Base-by-base conservation (phyloP, 2,329 filamentous ascomycete genomes). In the Rutstroemia sp. region DNA sequence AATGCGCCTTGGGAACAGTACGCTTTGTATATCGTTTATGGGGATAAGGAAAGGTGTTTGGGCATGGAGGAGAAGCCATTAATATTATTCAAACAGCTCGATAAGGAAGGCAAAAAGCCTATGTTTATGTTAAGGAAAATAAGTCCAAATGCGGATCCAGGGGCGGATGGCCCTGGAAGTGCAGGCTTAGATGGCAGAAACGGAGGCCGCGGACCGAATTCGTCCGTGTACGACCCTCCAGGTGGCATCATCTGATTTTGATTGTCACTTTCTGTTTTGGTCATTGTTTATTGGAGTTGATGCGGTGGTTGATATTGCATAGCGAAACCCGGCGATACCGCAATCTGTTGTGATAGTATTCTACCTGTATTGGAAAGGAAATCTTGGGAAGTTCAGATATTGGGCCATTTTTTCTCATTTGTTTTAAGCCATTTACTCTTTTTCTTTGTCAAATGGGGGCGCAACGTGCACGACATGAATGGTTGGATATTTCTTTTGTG, bases 1-100 rank as follows among this genome's bases (percentile, higher is more conserved):
- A 92, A 95, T 63, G 92, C 92, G 21, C 92, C 96, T 51, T 96
- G 92, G 88, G 89, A 95, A 65, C 90, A 97, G 69, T 99, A 99
- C 70, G 92, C 94, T 0, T 77, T 99, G 34, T 99, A 97, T 70
- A 99, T 99, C 70, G 94, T 99, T 4, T 96, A 96, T 66, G 94
- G 94, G n/a, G 92, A 97, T 67, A 91, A 97, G 72, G 94, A 99
- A 74, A 86, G 94, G 14, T 97, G 92, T 71, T 74, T 99, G 39
- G 90, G 88, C 0, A 77, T 96, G 63, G 88, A 97, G 57, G 94
- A 99, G 74, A 92, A 95, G 67, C 94, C 94, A 9, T 76, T 99
- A 58, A 95, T 96, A 61, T 74, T 99, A 60, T 99, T 99, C 75
- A 99, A 99, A 74, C 92, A 97, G 71, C 77, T 99, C 56, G 92